Evolutionary conservation across 225 moss, liverwort and hornwort species (phyloP), one percentile per base, ranked within the genome.

Genomic region (Lunularia cruciata): DNA sequence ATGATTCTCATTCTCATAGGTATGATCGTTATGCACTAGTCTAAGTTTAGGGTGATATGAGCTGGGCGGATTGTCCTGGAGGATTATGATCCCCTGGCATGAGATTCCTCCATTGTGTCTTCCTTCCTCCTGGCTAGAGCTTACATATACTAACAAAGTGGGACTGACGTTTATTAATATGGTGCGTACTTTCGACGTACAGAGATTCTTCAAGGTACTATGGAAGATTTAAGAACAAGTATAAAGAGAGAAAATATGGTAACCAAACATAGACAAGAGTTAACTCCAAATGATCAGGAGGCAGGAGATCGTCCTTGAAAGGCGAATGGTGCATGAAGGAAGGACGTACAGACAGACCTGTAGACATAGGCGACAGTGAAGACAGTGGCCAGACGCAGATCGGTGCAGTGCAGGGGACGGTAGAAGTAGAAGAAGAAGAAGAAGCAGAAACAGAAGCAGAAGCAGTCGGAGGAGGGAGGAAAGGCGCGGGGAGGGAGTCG

Each of bases 1-100:
- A 52, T 52, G 52, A 52, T 52, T 52, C 52, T 52, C 52, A 52
- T 52, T 52, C 52, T 52, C 23, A 8, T 23, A 52, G 52, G 52
- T 26, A 52, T 52, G 52, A 52, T 52, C 52, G 26, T 52, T 6
- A 52, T 23, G 52, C 22, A 8, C 52, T 52, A 52, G 52, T 43
- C 11, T 43, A 43, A 43, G 43, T 52, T 25, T 25, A 52, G 52
- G 23, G 26, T 52, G 52, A 52, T 23, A 52, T 52, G 52, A 52
- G 52, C 52, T 25, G 22, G 52, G 52, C 26, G 52, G 52, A 22
- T 52, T 52, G 52, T 52, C 52, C 52, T 8, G 52, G 52, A 23
- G 52, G 52, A 52, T 52, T 52, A 52, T 52, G 18, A 52, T 5
- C 52, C n/a, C n/a, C 52, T 52, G 52, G 52, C 52, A 52, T 22